Evolutionary conservation across 1,284 basidiomycete genomes (phyloP).

Genomic region (Apiotrichum domesticum): DNA sequence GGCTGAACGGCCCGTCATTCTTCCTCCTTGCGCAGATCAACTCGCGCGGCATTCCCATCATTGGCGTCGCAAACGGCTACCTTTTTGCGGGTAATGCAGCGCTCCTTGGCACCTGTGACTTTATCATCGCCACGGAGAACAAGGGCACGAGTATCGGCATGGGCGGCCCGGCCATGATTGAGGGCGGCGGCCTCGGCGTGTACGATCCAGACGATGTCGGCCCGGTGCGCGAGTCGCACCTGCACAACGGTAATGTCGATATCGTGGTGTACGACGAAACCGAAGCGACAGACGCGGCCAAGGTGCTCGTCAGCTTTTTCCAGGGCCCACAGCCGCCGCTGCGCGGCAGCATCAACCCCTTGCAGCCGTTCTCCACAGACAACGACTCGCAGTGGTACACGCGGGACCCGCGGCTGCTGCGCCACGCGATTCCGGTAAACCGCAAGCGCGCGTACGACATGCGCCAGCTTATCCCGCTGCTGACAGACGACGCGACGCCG

Average conservation of each 20-base stretch:
- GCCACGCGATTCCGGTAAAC: slow-evolving; percentile 14
- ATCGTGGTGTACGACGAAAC: slow-evolving; percentile 15
- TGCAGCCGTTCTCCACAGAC: background rate
- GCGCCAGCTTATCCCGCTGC: slow-evolving; percentile 12
- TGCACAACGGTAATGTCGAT: slow-evolving; percentile 19
- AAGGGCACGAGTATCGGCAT: slow-evolving; percentile 16
- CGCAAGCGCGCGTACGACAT: slow-evolving; percentile 20
- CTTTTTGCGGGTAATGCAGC: slow-evolving; percentile 18
- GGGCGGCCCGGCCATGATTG: slow-evolving; percentile 19
- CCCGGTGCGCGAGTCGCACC: slow-evolving; percentile 11
- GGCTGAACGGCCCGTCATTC: slow-evolving; percentile 12
- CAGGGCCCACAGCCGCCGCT: slow-evolving; percentile 1
- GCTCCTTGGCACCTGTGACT: slow-evolving; percentile 11
- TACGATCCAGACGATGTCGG: slow-evolving; percentile 16
- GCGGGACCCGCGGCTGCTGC: slow-evolving; percentile 13
- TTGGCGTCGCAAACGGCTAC: slow-evolving; percentile 17
- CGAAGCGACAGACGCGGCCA: slow-evolving; percentile 14
- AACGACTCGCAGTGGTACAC: slow-evolving; percentile 2
- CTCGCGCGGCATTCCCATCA: slow-evolving; percentile 15
- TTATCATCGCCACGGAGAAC: slow-evolving; percentile 16
- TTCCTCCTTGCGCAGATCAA: slow-evolving; percentile 13
- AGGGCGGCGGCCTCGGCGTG: slow-evolving; percentile 15
- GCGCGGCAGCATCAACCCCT: background rate
- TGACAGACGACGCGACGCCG: slow-evolving; percentile 17
- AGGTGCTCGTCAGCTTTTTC: slow-evolving; percentile 15